These are phyloP conservation scores for Cordyceps cateniannulata DNA, from an alignment of 2,329 filamentous ascomycete genomes.

Conservation along the genomic window DNA sequence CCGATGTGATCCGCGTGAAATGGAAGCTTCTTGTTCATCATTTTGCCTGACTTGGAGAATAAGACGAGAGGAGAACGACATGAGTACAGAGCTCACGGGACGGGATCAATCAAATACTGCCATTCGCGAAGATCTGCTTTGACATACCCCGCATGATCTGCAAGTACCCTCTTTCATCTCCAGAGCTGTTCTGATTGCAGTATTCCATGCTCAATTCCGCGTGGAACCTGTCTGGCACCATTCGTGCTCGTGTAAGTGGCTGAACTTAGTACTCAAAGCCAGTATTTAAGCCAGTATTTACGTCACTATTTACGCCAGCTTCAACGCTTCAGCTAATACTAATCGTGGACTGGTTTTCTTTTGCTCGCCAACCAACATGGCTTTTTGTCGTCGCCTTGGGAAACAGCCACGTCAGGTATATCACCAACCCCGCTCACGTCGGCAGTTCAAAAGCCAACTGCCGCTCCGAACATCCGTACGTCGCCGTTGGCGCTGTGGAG, in stretches of 20 bases:
- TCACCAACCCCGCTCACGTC: slow-evolving; percentile 4
- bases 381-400: background rate
- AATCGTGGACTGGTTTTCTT: background rate
- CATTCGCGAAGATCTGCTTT: background rate
- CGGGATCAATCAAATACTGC: background rate
- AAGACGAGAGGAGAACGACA: background rate
- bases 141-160: background rate
- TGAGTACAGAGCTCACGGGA: background rate
- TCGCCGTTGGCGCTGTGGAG: background rate
- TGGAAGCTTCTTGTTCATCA: slow-evolving; percentile 31
- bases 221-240: background rate
- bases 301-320: too few species aligned
- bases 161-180: background rate
- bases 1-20: slow-evolving; percentile 70
- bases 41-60: background rate
- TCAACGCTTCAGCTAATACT: background rate
- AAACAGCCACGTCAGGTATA: background rate
- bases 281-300: background rate
- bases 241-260: background rate
- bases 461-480: background rate
- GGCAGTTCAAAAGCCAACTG: slow-evolving; percentile 10
- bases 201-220: background rate
- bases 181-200: background rate
- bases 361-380: background rate
- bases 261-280: background rate